These are phyloP conservation scores for Pelargonium cotyledonis DNA, from an alignment of 441 rosid genomes.

Conservation along the genomic window DNA sequence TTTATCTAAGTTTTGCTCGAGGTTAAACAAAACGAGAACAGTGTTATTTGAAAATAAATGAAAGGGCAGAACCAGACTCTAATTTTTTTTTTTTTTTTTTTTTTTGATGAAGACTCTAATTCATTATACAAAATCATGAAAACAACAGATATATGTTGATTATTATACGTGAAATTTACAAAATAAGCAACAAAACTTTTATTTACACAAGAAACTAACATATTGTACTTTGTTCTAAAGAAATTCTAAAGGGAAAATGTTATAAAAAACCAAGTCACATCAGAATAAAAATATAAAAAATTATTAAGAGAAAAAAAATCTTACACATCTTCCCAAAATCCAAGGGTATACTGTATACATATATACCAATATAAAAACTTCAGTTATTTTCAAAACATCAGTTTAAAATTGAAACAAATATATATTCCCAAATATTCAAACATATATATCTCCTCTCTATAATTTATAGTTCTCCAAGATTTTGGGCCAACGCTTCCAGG, in stretches of 20 bases:
- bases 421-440: too few species aligned
- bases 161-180: not conserved
- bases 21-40: constrained; percentile 13
- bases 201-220: too few species aligned
- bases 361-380: not conserved
- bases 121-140: not conserved
- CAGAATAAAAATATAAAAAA: too few species aligned
- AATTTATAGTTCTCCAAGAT: too few species aligned
- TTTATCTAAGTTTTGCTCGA: constrained; percentile 12
- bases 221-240: too few species aligned
- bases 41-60: not conserved
- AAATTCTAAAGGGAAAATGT: too few species aligned
- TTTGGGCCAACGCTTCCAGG: too few species aligned
- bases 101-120: not conserved
- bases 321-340: not conserved
- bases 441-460: too few species aligned
- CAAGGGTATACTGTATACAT: not conserved
- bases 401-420: not conserved
- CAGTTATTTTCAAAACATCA: not conserved
- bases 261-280: too few species aligned
- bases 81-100: too few species aligned
- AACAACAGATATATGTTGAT: not conserved
- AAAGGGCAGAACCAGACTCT: constrained; percentile 4
- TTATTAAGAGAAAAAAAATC: too few species aligned
- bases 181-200: too few species aligned